Evolutionary conservation across 257 asterid genomes (phyloP), one percentile per base, ranked within the genome.

Genomic region (Verbena officinalis): DNA sequence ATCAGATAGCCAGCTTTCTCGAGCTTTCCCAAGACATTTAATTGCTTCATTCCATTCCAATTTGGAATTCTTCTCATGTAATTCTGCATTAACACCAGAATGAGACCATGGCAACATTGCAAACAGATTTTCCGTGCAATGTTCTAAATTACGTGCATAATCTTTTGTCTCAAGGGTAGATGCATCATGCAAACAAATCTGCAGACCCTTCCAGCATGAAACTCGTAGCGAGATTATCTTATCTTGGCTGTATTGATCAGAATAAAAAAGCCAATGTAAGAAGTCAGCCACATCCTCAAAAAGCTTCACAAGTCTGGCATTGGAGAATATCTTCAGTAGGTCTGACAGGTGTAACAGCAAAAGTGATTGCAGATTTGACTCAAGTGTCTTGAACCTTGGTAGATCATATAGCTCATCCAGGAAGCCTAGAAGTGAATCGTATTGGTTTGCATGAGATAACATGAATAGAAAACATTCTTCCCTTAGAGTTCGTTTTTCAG

Each of bases 151-250:
- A 49, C 79, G 58, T 34, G 73, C 66, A 66, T 76, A 84, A 55
- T 76, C 84, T 67, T 58, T 82, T 13, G 72, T 53, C 65, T 80
- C 82, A 44, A 71, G 66, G 68, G 82, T 70, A 74, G 83, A 69
- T 59, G n/a, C n/a, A n/a, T 73, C 83, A 33, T 73, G 81, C 72
- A 84, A 74, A 83, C 96, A 87, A 54, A 67, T 55, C 67, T 67
- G 73, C 72, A 94, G 80, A 67, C 99, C 96, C 74, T 87, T 94
- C 99, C 99, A 94, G 78, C 97, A 86, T 48, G 95, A 84, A 75
- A 87, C 73, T 70, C 92, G 79, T 63, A 90, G 62, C 3, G 81
- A 75, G 61, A 66, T 80, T 76, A 79, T 81, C 45, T 78, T 77
- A 69, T 74, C 89, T 43, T 64, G 42, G 45, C 51, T 76, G 64